Evolutionary conservation across 805 yeast genomes (phyloP), one percentile per base, ranked within the genome.

Genomic region (Yamadazyma tumulicola): DNA sequence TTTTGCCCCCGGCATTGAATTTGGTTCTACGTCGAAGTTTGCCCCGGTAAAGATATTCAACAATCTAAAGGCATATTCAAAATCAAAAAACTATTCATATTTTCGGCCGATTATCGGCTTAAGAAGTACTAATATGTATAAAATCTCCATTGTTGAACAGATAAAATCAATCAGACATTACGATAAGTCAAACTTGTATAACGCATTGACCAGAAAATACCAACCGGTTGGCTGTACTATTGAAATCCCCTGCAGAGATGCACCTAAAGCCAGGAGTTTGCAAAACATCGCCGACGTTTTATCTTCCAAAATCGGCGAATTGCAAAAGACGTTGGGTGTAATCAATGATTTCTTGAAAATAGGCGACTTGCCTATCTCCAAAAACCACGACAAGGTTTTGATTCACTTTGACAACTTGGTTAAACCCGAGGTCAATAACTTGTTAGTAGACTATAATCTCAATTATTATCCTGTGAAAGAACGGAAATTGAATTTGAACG

Each of bases 201-300:
- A 42, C 26, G 19, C 22, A 6, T 8, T 39, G 3, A 31, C 43
- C n/a, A 21, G 26, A 7, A 18, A 25, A 18, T 39, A 19, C 34
- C 43, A 42, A 19, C 26, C 28, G 9, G 29, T 21, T 19, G 46
- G 46, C 16, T 34, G 42, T 25, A 9, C n/a, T 3, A 29, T 42
- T 4, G 35, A 37, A 15, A 20, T 34, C 13, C 37, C 37, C 19
- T n/a, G n/a, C n/a, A 14, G n/a, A 23, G 19, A 17, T 7, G 6
- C 15, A 3, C 3, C 13, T 7, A 18, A 19, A 6, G n/a, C 15
- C 12, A 13, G 15, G 7, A 5, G 12, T 13, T 7, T 24, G 6
- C 7, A 11, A 7, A 25, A 18, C 16, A 24, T 34, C 15, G 11
- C 13, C 4, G 19, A 31, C 4, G 33, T 18, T 12, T 24, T 34